A percentile compares a stretch with the other conserved stretches of the same genome.
These are phyloP conservation scores for Diaporthe ampelina DNA, from an alignment of 2,329 filamentous ascomycete genomes.

Conservation along the genomic window DNA sequence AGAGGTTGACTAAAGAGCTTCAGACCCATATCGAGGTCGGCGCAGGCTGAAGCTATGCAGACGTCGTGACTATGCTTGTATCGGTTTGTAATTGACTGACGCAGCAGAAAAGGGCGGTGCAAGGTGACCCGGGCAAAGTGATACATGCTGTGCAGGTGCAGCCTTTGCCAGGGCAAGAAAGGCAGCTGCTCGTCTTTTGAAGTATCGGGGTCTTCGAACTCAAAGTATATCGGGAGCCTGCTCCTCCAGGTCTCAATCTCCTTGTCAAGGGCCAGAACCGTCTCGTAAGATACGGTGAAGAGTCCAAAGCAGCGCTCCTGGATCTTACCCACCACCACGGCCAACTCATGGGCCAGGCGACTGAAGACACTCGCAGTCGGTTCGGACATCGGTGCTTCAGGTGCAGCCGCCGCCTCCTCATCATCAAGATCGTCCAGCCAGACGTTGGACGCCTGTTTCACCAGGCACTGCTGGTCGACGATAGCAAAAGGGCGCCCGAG, in stretches of 20 bases:
- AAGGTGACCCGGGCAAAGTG: constrained; percentile 57
- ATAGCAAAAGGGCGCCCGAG: constrained; percentile 57
- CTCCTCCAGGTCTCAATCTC: constrained; percentile 52
- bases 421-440: constrained; percentile 54
- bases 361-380: constrained; percentile 17
- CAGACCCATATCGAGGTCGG: constrained; percentile 55
- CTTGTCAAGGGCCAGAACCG: constrained; percentile 52
- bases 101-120: constrained; percentile 55
- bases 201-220: constrained; percentile 39
- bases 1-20: constrained; percentile 49
- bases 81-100: constrained; percentile 56
- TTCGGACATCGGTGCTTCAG: constrained; percentile 21
- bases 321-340: constrained; percentile 51
- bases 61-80: constrained; percentile 56
- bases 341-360: constrained; percentile 13
- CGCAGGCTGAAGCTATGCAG: constrained; percentile 57
- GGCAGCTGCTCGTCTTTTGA: constrained; percentile 48
- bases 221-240: constrained; percentile 52
- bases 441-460: constrained; percentile 54
- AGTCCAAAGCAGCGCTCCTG: constrained; percentile 56
- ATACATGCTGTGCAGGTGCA: constrained; percentile 55
- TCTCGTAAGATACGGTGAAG: constrained; percentile 53
- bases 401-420: constrained; percentile 46
- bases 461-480: constrained; percentile 54
- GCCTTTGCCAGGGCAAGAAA: constrained; percentile 54